Conservation (phyloP, 257 asterid species). For the Solanum gandarillasii region DNA sequence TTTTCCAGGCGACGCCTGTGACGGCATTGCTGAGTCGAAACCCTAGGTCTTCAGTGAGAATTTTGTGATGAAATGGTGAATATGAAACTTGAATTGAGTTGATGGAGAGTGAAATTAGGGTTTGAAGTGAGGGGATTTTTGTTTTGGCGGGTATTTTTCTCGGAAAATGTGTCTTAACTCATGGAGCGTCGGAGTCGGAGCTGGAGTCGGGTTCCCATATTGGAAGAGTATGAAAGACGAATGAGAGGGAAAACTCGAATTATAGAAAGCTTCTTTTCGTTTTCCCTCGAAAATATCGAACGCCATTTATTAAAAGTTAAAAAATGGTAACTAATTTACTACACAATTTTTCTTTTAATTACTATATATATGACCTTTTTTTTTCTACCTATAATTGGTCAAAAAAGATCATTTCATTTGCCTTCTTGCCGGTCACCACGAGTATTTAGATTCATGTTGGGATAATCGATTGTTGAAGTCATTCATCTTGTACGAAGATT, state of each 20-base stretch:
- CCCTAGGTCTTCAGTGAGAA: background rate
- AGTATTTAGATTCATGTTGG: background rate
- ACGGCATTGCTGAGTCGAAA: slow-evolving; percentile 26
- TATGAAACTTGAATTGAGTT: background rate
- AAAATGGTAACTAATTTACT: background rate
- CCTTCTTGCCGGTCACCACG: too few relatives aligned
- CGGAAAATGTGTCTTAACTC: background rate
- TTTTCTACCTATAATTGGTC: background rate
- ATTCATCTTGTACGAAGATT: too few relatives aligned
- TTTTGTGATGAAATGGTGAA: background rate
- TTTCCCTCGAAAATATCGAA: background rate
- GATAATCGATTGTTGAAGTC: background rate
- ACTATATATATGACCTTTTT: background rate
- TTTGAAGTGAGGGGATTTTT: background rate
- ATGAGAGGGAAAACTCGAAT: background rate
- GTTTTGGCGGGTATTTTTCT: background rate
- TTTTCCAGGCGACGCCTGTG: slow-evolving; percentile 48
- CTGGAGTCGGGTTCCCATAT: background rate
- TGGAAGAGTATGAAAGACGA: background rate
- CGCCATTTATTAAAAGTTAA: background rate
- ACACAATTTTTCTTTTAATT: background rate
- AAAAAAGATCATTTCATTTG: too few relatives aligned
- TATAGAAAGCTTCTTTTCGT: background rate
- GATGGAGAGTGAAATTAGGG: background rate
- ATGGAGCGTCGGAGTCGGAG: background rate